These are phyloP conservation scores for Zymoseptoria brevis DNA, from an alignment of 2,329 filamentous ascomycete genomes.

Conservation along the genomic window DNA sequence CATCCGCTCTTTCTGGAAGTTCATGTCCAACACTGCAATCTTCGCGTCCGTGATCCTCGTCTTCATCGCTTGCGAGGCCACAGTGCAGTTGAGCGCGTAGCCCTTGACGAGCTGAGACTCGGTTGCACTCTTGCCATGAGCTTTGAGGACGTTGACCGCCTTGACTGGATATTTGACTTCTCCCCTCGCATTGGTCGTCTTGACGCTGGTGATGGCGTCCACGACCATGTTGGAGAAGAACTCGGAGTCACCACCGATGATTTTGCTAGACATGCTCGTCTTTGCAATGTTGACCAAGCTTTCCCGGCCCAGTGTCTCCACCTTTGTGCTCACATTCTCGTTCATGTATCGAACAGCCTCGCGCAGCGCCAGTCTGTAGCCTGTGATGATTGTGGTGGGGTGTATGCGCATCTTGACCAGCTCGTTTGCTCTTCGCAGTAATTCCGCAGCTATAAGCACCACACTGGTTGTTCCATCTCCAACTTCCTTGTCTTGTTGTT, in stretches of 20 bases:
- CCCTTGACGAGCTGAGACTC: slow-evolving; percentile 92
- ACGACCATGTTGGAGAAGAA: slow-evolving; percentile 98
- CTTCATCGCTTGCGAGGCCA: slow-evolving; percentile 96
- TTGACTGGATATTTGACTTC: slow-evolving; percentile 98
- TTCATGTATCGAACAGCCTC: slow-evolving; percentile 99
- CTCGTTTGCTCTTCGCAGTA: slow-evolving; percentile 88
- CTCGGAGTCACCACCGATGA: slow-evolving; percentile 89
- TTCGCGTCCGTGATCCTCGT: slow-evolving; percentile 88
- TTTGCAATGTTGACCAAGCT: slow-evolving; percentile 91
- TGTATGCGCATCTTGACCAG: slow-evolving; percentile 99
- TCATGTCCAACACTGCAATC: slow-evolving; percentile 96
- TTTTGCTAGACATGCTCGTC: slow-evolving; percentile 99
- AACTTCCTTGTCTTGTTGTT: slow-evolving; percentile 98
- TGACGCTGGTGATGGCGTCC: slow-evolving; percentile 90
- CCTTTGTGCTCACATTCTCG: slow-evolving; percentile 94
- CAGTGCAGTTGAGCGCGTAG: slow-evolving; percentile 96
- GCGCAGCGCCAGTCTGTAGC: slow-evolving; percentile 87
- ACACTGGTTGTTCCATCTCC: slow-evolving; percentile 97
- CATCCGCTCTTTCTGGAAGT: slow-evolving; percentile 98
- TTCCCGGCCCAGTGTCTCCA: slow-evolving; percentile 82
- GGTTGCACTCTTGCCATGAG: slow-evolving; percentile 82
- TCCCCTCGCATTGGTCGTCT: slow-evolving; percentile 80
- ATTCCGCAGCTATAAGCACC: slow-evolving; percentile 91
- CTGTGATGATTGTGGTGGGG: slow-evolving; percentile 97
- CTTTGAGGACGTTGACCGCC: slow-evolving; percentile 97